These are phyloP conservation scores for Seiridium cupressi DNA, from an alignment of 2,329 filamentous ascomycete species.

Conservation along the genomic window DNA sequence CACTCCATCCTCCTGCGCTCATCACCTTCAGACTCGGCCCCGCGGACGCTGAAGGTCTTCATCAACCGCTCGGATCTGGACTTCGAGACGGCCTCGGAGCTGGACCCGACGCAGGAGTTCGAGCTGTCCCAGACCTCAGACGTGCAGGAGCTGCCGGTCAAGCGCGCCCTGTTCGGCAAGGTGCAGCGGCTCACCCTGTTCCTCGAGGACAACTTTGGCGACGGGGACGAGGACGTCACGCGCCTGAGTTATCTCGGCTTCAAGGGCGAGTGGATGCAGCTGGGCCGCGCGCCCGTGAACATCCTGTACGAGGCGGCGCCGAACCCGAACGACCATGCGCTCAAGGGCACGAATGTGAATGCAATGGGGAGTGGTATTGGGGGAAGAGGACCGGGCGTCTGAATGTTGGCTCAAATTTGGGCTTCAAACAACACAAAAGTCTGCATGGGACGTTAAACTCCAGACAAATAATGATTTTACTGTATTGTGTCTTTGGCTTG, in stretches of 20 bases:
- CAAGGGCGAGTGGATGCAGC: slow-evolving; percentile 88
- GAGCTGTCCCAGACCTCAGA: slow-evolving; percentile 76
- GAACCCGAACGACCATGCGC: slow-evolving; percentile 82
- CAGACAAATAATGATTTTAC: not conserved
- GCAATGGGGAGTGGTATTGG: slow-evolving; percentile 56
- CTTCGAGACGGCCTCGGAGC: slow-evolving; percentile 72
- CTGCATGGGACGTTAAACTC: not conserved
- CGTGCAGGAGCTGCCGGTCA: slow-evolving; percentile 83
- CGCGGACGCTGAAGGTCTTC: slow-evolving; percentile 82
- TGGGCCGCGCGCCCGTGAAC: slow-evolving; percentile 78
- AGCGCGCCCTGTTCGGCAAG: slow-evolving; percentile 83
- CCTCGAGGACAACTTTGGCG: slow-evolving; percentile 86
- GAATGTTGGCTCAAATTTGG: not conserved
- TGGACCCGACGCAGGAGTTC: slow-evolving; percentile 70
- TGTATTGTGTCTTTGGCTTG: not conserved
- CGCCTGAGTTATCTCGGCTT: slow-evolving; percentile 83
- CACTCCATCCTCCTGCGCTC: slow-evolving; percentile 86
- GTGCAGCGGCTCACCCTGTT: slow-evolving; percentile 83
- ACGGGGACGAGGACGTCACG: slow-evolving; percentile 77
- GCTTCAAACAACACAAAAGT: not conserved
- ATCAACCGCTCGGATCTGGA: slow-evolving; percentile 86
- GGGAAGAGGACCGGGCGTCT: slow-evolving; percentile 34
- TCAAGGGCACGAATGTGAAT: slow-evolving; percentile 56
- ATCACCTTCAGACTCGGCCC: slow-evolving; percentile 67
- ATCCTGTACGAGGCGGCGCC: slow-evolving; percentile 93